Evolutionary conservation across 179 eudicot genomes (phyloP), one percentile per base, ranked within the genome.

Genomic region (Silene noctiflora): DNA sequence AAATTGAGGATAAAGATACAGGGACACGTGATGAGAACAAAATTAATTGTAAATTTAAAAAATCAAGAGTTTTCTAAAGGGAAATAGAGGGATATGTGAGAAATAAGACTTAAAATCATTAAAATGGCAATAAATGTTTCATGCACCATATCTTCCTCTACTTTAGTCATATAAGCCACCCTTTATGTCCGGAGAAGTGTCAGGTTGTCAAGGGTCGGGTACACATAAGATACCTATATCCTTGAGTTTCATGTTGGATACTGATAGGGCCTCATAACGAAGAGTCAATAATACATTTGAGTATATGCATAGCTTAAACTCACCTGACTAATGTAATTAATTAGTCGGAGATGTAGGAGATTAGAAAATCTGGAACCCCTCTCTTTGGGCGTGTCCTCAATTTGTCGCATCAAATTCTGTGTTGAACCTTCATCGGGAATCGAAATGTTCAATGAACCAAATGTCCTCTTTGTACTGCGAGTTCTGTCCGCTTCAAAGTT

Each of bases 321-420:
- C 20, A 91, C 98, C 91, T 87, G 88, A 75, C 79, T 85, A 44
- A 89, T 80, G 87, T 80, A 82, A 75, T 73, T 83, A 20, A 77
- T 72, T 61, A 81, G 85, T 75, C 78, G 80, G 71, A 83, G 63
- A 16, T 71, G 83, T 59, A 82, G 68, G 74, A 16, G 71, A 73
- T 78, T 83, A 25, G 80, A 76, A 10, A 78, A 44, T 72, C 81
- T 90, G 14, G 78, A 77, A 62, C 89, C 92, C 73, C 89, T 89
- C 20, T 77, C 92, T 83, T 92, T 93, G 5, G 96, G 90, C 27
- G 92, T 87, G 64, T 75, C 88, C 76, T 90, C 90, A 70, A 56
- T 77, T 29, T 84, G 66, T 51, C 81, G 62, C 21, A 82, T 67
- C 12, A 74, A 62, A 27, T 77, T 64, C 39, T 59, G 73, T 58